These are phyloP conservation scores for Saxophila tyrrhenica DNA, from an alignment of 495 filamentous ascomycete genomes.

Conservation along the genomic window DNA sequence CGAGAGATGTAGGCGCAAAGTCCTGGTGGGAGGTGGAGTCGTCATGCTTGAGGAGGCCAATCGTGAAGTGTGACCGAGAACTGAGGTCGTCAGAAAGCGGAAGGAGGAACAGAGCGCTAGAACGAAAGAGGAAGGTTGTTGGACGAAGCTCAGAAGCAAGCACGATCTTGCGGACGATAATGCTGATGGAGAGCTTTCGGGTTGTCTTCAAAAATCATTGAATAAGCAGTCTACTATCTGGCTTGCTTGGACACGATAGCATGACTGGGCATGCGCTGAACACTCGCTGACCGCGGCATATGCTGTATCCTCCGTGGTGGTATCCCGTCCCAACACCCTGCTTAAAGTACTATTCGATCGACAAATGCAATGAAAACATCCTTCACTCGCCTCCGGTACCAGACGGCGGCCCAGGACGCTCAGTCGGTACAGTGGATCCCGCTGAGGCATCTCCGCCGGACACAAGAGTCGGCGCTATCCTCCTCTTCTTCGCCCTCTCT, in stretches of 20 bases:
- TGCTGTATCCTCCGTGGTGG: neutral
- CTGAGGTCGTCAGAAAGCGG: neutral
- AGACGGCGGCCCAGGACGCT: neutral
- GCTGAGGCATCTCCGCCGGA: neutral
- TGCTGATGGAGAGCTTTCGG: no score
- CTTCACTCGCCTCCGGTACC: neutral
- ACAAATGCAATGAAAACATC: neutral
- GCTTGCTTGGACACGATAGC: no score
- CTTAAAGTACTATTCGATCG: neutral
- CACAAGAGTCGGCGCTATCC: conserved; percentile 31
- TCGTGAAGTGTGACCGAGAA: no score
- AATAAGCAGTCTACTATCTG: neutral
- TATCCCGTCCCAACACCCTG: neutral
- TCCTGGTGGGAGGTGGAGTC: no score
- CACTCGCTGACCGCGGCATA: neutral
- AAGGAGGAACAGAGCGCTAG: neutral
- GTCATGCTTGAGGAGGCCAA: no score
- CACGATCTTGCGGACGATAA: neutral
- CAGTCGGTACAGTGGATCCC: neutral
- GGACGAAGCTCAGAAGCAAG: neutral
- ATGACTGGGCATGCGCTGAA: no score
- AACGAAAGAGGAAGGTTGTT: neutral
- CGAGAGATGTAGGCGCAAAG: no score
- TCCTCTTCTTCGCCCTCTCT: conserved; percentile 24
- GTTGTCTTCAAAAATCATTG: no score